Evolutionary conservation across 2,329 filamentous ascomycete genomes (phyloP), one percentile per base, ranked within the genome.

Genomic region (Verticillium klebahnii): DNA sequence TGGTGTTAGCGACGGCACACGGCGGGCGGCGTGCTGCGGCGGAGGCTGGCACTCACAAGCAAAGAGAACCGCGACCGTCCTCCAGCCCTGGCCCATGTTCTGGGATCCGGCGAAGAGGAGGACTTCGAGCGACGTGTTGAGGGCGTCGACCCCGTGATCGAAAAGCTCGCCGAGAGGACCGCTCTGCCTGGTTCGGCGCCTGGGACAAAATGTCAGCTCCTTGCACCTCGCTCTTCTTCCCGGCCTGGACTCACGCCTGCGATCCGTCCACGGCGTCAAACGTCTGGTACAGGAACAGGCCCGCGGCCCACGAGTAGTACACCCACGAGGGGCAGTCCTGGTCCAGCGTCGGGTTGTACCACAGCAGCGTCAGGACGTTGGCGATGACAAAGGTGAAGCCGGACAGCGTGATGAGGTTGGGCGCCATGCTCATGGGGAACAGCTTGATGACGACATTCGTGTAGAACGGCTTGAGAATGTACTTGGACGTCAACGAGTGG

Each of bases 401-500:
- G 5, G 89, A 90, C 59, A 98, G 82, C 23, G 94, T 98, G 73
- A 98, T 97, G 80, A 89, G 76, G 75, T 90, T 91, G 64, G 88
- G 88, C 74, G 95, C 95, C 93, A 99, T 98, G 74, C 83, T 90
- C 87, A 96, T 91, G 55, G 95, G 95, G 74, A 99, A 98, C 78
- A 89, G 90, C 66, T 94, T 88, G 80, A 99, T 97, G 71, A 96
- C 94, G 68, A 95, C 84, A 78, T 96, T 89, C 72, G 88, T 96
- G 82, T 98, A 99, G 79, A 98, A 99, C 8, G 95, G 95, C 83
- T 99, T 98, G 71, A 99, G 82, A 67, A 99, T 86, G 80, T 97
- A 98, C 75, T 89, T 91, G 67, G 93, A 97, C 50, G 92, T 83
- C 64, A 97, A 82, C 63, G 93, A 97, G 75, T 91, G 91, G 78